phyloP scores from a whole-genome alignment of 805 yeast species.

The Cyberlindnera xishuangbannaensis region DNA sequence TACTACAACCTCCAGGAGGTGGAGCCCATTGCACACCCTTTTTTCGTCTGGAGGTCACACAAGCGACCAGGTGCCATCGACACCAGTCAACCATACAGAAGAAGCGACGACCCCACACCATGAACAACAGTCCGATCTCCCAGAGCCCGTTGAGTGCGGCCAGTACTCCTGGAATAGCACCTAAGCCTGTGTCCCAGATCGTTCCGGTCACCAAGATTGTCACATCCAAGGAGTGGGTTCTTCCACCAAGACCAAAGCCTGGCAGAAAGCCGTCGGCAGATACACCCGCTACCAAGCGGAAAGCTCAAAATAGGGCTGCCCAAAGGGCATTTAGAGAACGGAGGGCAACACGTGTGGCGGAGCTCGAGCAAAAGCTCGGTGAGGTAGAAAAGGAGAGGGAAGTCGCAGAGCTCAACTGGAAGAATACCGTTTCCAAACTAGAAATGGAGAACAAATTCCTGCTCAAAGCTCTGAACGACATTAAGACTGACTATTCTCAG shows the following conservation, averaged over 20 bases:
- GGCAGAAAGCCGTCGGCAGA: slow-evolving; percentile 61
- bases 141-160: slow-evolving; percentile 10
- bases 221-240: slow-evolving; percentile 69
- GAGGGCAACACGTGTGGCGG: slow-evolving; percentile 75
- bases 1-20: too few species aligned
- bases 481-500: slow-evolving; percentile 22
- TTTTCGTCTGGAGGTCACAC: too few species aligned
- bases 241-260: slow-evolving; percentile 76
- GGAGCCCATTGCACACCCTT: too few species aligned
- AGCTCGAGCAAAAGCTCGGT: slow-evolving; percentile 62
- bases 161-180: slow-evolving; percentile 18
- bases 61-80: too few species aligned
- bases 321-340: slow-evolving; percentile 88
- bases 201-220: slow-evolving; percentile 40
- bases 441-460: slow-evolving; percentile 32
- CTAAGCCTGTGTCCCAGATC: slow-evolving; percentile 13
- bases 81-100: too few species aligned
- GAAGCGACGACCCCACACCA: too few species aligned
- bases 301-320: slow-evolving; percentile 92
- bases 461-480: slow-evolving; percentile 25
- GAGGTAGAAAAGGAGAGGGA: slow-evolving; percentile 66
- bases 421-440: slow-evolving; percentile 18
- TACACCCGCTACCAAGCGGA: slow-evolving; percentile 77
- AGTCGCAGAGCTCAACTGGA: slow-evolving; percentile 37
- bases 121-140: slow-evolving; percentile 7